A percentile compares a stretch with the other conserved stretches of the same genome.
Conservation (phyloP, 257 asterid genomes). For the Forsythia suspensa region DNA sequence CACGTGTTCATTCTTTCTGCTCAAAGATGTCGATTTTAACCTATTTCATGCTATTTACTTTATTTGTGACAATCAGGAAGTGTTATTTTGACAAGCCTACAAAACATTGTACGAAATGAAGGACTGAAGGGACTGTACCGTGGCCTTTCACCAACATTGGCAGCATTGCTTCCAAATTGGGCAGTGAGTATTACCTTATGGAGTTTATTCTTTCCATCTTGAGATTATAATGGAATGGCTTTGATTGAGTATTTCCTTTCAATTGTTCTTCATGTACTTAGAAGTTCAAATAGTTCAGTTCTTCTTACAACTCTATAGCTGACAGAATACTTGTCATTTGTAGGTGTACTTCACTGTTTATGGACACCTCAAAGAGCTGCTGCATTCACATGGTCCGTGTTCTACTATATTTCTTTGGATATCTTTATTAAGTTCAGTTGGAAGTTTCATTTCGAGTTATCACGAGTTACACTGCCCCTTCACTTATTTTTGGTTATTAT, state of each 20-base stretch:
- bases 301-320: background rate
- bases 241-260: slow-evolving; percentile 7
- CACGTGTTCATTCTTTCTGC: background rate
- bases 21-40: background rate
- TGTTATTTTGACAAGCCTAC: slow-evolving; percentile 77
- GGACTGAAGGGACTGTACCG: slow-evolving; percentile 93
- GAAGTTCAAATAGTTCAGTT: background rate
- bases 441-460: background rate
- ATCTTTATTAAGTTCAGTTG: background rate
- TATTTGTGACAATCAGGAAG: slow-evolving; percentile 61
- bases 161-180: slow-evolving; percentile 99
- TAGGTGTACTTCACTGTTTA: slow-evolving; percentile 96
- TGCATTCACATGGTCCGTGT: slow-evolving; percentile 69
- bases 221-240: background rate
- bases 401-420: background rate
- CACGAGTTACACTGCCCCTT: background rate
- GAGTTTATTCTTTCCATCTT: background rate
- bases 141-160: slow-evolving; percentile 92
- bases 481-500: slow-evolving; percentile 5
- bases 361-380: slow-evolving; percentile 73
- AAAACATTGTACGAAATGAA: slow-evolving; percentile 63
- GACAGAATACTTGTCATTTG: slow-evolving; percentile 31
- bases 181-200: slow-evolving; percentile 61
- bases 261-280: background rate
- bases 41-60: slow-evolving; percentile 19